Percentiles rank a stretch among this genome's conserved stretches.
These are phyloP conservation scores for Salvia splendens DNA, from an alignment of 257 asterid species.

Conservation along the genomic window DNA sequence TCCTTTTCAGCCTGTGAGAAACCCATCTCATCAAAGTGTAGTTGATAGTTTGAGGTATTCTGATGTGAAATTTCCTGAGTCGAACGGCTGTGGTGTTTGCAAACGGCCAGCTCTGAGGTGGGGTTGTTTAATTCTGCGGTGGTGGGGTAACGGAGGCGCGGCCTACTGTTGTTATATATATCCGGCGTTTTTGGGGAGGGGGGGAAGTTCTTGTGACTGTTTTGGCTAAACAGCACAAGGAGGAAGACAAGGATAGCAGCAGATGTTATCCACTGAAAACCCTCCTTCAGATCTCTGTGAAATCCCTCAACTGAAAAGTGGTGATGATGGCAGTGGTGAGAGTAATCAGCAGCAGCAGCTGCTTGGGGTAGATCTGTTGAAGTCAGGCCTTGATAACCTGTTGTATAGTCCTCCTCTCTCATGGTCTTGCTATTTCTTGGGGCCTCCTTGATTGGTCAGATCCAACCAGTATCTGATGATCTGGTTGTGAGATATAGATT, in stretches of 20 bases:
- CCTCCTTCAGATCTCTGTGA: constrained; percentile 78
- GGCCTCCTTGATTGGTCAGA: constrained; percentile 42
- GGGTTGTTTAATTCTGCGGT: constrained; percentile 47
- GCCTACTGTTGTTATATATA: background rate
- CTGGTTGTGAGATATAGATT: constrained; percentile 17
- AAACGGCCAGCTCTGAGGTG: constrained; percentile 41
- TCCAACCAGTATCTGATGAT: constrained; percentile 25
- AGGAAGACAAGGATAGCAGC: constrained; percentile 61
- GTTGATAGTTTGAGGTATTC: constrained; percentile 34
- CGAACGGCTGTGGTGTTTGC: constrained; percentile 30
- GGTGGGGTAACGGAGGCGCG: constrained; percentile 39
- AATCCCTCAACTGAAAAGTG: constrained; percentile 55
- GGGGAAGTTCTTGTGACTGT: constrained; percentile 80
- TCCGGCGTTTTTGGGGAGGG: background rate
- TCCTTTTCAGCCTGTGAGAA: constrained; percentile 68
- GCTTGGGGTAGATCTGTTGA: constrained; percentile 66
- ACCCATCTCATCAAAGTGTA: constrained; percentile 35
- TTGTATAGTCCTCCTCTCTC: constrained; percentile 22
- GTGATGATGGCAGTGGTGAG: constrained; percentile 43
- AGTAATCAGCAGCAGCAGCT: constrained; percentile 39
- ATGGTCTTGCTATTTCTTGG: constrained; percentile 29
- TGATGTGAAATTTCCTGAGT: constrained; percentile 38
- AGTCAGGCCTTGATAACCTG: constrained; percentile 48
- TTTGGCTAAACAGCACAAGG: constrained; percentile 71
- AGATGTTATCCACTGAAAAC: constrained; percentile 97